These are phyloP conservation scores for Hyaloscypha variabilis DNA, from an alignment of 495 filamentous ascomycete species.

Conservation along the genomic window DNA sequence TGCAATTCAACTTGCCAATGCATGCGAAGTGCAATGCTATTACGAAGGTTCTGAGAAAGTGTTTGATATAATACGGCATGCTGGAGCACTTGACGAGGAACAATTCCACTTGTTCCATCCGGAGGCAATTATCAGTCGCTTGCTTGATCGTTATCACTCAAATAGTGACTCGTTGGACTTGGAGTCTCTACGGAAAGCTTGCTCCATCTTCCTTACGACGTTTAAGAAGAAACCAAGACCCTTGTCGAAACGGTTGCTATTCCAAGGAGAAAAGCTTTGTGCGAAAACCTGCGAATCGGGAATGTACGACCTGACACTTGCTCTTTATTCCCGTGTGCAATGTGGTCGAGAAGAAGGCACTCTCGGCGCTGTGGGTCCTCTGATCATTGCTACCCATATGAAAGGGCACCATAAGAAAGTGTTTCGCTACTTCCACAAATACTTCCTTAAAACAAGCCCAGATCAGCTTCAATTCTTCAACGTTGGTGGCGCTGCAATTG, in stretches of 20 bases:
- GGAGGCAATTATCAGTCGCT: constrained; percentile 30
- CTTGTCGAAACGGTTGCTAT: constrained; percentile 16
- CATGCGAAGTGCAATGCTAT: constrained; percentile 33
- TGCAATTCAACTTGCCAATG: constrained; percentile 39
- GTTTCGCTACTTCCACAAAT: constrained; percentile 36
- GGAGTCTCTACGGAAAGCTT: constrained; percentile 30
- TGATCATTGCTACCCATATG: constrained; percentile 33
- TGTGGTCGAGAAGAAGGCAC: constrained; percentile 13
- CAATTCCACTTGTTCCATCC: constrained; percentile 40
- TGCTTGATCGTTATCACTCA: constrained; percentile 8
- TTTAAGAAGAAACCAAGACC: constrained; percentile 34
- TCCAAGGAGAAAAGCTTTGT: constrained; percentile 36
- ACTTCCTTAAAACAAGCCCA: constrained; percentile 35
- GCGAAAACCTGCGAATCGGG: constrained; percentile 27
- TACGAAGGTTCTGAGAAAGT: constrained; percentile 38
- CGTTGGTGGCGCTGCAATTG: constrained; percentile 16
- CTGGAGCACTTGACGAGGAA: constrained; percentile 37
- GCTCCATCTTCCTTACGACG: constrained; percentile 38
- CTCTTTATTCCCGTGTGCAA: constrained; percentile 36
- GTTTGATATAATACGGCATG: constrained; percentile 26
- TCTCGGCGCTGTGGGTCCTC: constrained; percentile 30
- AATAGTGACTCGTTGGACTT: neutral
- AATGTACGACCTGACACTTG: constrained; percentile 24
- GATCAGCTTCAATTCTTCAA: constrained; percentile 14
- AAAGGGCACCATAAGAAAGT: constrained; percentile 35